Base-by-base conservation (phyloP, 768 basidiomycete genomes). In the Pulveroboletus sp. region DNA sequence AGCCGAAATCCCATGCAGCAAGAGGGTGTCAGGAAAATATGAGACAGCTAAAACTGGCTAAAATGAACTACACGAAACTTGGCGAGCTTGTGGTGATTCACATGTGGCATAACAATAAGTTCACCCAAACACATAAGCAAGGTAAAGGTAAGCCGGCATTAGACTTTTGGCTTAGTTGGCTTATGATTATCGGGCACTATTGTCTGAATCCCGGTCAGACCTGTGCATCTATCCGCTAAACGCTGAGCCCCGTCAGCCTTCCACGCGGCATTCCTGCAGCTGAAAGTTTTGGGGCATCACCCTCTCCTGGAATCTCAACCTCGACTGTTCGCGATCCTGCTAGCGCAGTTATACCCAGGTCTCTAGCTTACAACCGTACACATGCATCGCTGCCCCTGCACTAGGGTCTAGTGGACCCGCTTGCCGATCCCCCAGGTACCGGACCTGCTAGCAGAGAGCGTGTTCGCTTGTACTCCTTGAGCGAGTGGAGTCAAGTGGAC, bases 231-330 rank as follows among this genome's bases (percentile, higher is more conserved):
- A 43, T 50, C 49, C 62, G 51, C 31, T 55, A 47, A 57, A 49
- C 14, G 41, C 59, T 14, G 30, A 37, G 18, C 30, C 46, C 39
- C 44, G 36, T 39, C 57, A 36, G 36, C 39, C 47, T 31, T 27
- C 53, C 55, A 49, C 39, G 53, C 49, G 49, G 60, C 49, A 55
- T 54, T 52, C 46, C 58, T 63, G 57, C 43, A 38, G 11, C 11
- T 67, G 65, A 67, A 67, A 67, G 65, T 58, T 66, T 69, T 67
- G 55, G 65, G 65, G 65, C 60, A 27, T 27, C 51, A 59, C 39
- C 2, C 21, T 21, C 54, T 56, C 38, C 39, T 46, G 28, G 38
- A 11, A 21, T 21, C 21, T 21, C 21, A 3, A 21, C 21, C 21
- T 21, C 11, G 35, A 42, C 33, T 33, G 44, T 4, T 17, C 28